Evolutionary conservation across 164 flowering plant species (phyloP).

Genomic region (Magnolia officinalis): DNA sequence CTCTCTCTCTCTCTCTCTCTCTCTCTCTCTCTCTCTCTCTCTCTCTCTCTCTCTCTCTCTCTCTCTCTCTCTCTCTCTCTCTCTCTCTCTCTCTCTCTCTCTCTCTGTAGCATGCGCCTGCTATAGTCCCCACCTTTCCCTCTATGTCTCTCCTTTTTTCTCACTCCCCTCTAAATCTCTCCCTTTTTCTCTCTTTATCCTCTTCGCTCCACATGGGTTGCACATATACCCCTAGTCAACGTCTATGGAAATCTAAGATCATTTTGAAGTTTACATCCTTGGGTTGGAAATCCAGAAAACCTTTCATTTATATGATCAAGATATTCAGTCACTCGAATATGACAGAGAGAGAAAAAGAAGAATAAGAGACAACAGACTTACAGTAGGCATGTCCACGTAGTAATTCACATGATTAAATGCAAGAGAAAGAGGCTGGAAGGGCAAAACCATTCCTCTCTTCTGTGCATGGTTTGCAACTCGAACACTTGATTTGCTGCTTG

Average conservation of each 20-base stretch:
- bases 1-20: too few relatives aligned
- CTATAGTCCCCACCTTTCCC: too few relatives aligned
- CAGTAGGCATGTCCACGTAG: slow-evolving; percentile 67
- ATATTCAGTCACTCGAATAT: background rate
- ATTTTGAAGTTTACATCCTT: background rate
- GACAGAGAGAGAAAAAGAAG: background rate
- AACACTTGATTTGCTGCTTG: slow-evolving; percentile 4
- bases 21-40: too few relatives aligned
- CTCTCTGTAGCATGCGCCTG: too few relatives aligned
- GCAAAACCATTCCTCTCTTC: slow-evolving; percentile 62
- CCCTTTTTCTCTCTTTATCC: too few relatives aligned
- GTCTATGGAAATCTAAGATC: background rate
- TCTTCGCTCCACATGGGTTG: background rate
- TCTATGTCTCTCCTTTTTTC: too few relatives aligned
- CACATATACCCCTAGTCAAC: background rate
- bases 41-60: too few relatives aligned
- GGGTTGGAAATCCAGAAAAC: background rate
- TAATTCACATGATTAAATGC: slow-evolving; percentile 57
- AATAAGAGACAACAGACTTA: slow-evolving; percentile 25
- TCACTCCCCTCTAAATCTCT: too few relatives aligned
- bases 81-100: too few relatives aligned
- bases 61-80: too few relatives aligned
- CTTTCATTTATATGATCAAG: background rate
- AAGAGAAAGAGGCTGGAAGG: slow-evolving; percentile 56
- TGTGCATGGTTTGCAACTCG: slow-evolving; percentile 10